A percentile compares a stretch with the other conserved stretches of the same genome.
phyloP scores from a whole-genome alignment of 2,329 filamentous ascomycete genomes.

The Mariannaea elegans region DNA sequence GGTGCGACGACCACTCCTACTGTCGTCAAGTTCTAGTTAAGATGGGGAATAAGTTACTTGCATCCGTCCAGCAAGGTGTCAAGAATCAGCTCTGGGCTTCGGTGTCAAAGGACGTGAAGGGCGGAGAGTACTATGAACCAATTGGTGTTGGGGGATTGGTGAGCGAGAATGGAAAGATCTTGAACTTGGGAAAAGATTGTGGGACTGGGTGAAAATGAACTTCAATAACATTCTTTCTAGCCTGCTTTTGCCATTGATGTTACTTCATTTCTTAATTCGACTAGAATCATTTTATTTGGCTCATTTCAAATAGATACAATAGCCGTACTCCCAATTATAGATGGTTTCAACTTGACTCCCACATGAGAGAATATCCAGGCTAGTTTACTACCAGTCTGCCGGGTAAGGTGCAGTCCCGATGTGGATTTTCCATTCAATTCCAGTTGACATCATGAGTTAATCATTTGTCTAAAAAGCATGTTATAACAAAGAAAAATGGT shows the following conservation, averaged over 20 bases:
- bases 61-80: conserved; percentile 44
- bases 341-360: too few species aligned
- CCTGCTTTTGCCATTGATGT: background rate
- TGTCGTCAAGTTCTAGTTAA: conserved; percentile 18
- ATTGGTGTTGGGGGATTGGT: conserved; percentile 40
- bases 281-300: too few species aligned
- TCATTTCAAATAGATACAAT: too few species aligned
- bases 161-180: conserved; percentile 35
- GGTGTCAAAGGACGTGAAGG: conserved; percentile 44
- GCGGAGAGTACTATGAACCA: conserved; percentile 46
- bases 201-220: conserved; percentile 49
- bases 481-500: too few species aligned
- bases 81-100: conserved; percentile 56
- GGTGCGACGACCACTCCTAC: conserved; percentile 17
- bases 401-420: too few species aligned
- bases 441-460: too few species aligned
- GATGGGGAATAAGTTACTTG: conserved; percentile 29
- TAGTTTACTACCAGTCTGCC: too few species aligned
- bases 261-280: too few species aligned
- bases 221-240: conserved; percentile 23
- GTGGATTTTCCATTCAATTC: too few species aligned
- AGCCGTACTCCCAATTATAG: too few species aligned
- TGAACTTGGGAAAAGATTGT: conserved; percentile 42
- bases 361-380: too few species aligned
- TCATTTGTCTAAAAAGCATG: too few species aligned